A percentile compares a stretch with the other conserved stretches of the same genome.
These are phyloP conservation scores for Nigrospora sphaerica DNA, from an alignment of 2,329 filamentous ascomycete species.

Conservation along the genomic window DNA sequence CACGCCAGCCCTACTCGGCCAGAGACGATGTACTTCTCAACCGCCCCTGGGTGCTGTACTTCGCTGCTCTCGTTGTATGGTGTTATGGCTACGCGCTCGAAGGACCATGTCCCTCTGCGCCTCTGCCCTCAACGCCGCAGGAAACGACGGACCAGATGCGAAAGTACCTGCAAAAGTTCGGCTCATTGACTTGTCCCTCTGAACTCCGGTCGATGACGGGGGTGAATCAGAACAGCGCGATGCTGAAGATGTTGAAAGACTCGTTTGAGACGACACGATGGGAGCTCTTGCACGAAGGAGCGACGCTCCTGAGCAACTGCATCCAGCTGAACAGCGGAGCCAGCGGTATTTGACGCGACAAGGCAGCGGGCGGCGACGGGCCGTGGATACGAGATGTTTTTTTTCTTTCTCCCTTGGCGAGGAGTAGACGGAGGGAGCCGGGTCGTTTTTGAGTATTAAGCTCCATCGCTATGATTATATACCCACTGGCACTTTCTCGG, in stretches of 20 bases:
- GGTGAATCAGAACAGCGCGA: slow-evolving; percentile 74
- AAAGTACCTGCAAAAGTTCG: slow-evolving; percentile 66
- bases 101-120: slow-evolving; percentile 56
- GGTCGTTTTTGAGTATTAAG: too few relatives aligned
- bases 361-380: too few relatives aligned
- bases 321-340: slow-evolving; percentile 47
- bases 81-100: slow-evolving; percentile 89
- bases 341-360: too few relatives aligned
- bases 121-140: slow-evolving; percentile 48
- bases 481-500: too few relatives aligned
- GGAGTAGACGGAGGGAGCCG: too few relatives aligned
- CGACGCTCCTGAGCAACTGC: slow-evolving; percentile 72
- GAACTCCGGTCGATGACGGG: slow-evolving; percentile 67
- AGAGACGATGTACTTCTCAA: slow-evolving; percentile 86
- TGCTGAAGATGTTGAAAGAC: slow-evolving; percentile 75
- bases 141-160: slow-evolving; percentile 75
- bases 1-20: slow-evolving; percentile 58
- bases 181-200: slow-evolving; percentile 65
- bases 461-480: too few relatives aligned
- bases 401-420: too few relatives aligned
- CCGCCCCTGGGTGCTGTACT: slow-evolving; percentile 91
- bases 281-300: slow-evolving; percentile 87
- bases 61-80: slow-evolving; percentile 88
- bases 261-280: slow-evolving; percentile 79
- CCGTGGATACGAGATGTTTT: too few relatives aligned